phyloP scores from a whole-genome alignment of 2,329 filamentous ascomycete genomes.

The Calonectria fujianensis region DNA sequence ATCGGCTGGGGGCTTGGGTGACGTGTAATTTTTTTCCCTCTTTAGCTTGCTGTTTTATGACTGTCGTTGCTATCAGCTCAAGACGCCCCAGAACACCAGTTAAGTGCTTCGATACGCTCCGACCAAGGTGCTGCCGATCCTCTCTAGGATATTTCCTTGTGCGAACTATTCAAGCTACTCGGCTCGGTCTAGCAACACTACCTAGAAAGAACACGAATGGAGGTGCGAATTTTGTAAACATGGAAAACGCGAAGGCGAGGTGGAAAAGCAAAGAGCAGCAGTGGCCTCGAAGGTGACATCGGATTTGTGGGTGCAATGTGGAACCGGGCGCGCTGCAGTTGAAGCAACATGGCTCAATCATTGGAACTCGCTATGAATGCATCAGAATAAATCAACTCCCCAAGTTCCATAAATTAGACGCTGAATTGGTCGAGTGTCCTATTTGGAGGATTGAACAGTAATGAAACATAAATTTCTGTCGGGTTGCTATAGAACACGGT shows the following conservation, averaged over 20 bases:
- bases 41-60: neutral
- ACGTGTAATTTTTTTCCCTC: too few relatives aligned
- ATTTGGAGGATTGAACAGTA: constrained; percentile 43
- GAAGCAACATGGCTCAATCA: neutral
- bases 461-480: constrained; percentile 53
- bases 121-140: too few relatives aligned
- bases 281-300: neutral
- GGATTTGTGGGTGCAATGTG: neutral
- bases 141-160: neutral
- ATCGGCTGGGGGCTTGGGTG: neutral
- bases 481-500: constrained; percentile 54
- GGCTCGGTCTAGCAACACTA: neutral
- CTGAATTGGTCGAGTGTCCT: neutral
- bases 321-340: neutral
- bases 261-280: neutral
- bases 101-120: too few relatives aligned
- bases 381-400: neutral
- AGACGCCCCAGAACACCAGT: too few relatives aligned
- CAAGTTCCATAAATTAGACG: neutral
- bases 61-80: neutral
- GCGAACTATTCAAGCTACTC: neutral
- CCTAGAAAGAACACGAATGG: neutral
- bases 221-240: neutral
- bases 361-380: constrained; percentile 1
- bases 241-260: neutral